Conservation (phyloP, 257 asterid genomes). For the Solanum chmielewskii region DNA sequence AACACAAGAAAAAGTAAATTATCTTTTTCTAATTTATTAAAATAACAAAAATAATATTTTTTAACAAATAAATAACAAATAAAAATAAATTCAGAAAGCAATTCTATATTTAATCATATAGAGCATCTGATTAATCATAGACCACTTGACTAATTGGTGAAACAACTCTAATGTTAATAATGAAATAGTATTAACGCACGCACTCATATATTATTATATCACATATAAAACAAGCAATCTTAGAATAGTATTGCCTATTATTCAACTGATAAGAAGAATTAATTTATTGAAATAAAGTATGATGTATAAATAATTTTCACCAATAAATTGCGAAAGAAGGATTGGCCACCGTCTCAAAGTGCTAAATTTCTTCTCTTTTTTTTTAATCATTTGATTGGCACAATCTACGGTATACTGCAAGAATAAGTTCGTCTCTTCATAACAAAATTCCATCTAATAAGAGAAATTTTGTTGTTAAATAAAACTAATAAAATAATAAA, state of each 20-base stretch:
- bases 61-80: accelerated
- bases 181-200: not conserved
- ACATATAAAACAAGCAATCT: not conserved
- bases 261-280: not conserved
- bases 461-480: not conserved
- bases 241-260: not conserved
- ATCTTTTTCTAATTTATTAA: too few species aligned
- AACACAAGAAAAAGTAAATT: too few species aligned
- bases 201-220: not conserved
- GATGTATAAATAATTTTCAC: not conserved
- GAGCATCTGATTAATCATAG: not conserved
- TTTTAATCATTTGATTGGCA: not conserved
- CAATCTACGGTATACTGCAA: not conserved
- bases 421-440: not conserved
- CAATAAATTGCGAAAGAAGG: not conserved
- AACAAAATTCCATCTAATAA: not conserved
- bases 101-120: too few species aligned
- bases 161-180: not conserved
- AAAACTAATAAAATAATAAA: not conserved
- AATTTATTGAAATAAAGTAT: not conserved
- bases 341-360: not conserved
- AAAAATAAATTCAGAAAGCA: too few species aligned
- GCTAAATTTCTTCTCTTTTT: not conserved
- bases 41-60: too few species aligned
- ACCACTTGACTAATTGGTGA: not conserved